Base-by-base conservation (phyloP, 23 red algal species). In the Pyropia yezoensis region DNA sequence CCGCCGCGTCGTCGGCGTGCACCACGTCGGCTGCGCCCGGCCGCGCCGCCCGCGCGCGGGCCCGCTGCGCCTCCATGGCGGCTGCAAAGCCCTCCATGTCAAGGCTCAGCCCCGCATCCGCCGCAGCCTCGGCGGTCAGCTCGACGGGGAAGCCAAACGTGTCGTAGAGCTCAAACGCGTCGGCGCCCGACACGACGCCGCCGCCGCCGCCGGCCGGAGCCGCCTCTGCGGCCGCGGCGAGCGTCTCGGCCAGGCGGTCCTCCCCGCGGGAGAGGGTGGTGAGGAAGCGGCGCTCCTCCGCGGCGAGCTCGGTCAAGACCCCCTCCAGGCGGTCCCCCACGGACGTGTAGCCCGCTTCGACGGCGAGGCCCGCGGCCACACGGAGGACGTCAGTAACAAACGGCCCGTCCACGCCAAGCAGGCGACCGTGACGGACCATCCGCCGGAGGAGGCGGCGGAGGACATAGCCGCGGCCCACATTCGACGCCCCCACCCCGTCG, bases 131-230 rank as follows among this genome's bases (percentile, higher is more conserved):
- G 45, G 91, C 62, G 3, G 85, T 97, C 56, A 97, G 54, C 60
- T 97, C 93, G 20, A 97, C 56, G 21, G 93, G 93, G 67, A 97
- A 97, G 12, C 93, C 93, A 28, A 86, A 90, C 50, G 93, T 97
- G 67, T 97, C 93, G 75, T 97, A 97, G 29, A 97, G 64, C 63
- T 87, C 78, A 67, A 97, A 97, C 16, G 93, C 93, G 47, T 90
- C 85, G 30, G 71, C 54, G 18, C 93, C 93, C 32, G 93, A 26
- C 7, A 97, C 57, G 18, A 57, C 61, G 14, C 34, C 45, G 3
- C 7, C 29, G 56, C 51, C 58, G 55, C 55, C 57, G 18, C 18
- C 63, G 16, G 21, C 6, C 16, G 18, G 32, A 22, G n/a, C 26
- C 9, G 55, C 55, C 5, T 33, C 14, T 18, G 21, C 54, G 17